phyloP scores from a whole-genome alignment of 805 yeast genomes.

The Candida vaughaniae region DNA sequence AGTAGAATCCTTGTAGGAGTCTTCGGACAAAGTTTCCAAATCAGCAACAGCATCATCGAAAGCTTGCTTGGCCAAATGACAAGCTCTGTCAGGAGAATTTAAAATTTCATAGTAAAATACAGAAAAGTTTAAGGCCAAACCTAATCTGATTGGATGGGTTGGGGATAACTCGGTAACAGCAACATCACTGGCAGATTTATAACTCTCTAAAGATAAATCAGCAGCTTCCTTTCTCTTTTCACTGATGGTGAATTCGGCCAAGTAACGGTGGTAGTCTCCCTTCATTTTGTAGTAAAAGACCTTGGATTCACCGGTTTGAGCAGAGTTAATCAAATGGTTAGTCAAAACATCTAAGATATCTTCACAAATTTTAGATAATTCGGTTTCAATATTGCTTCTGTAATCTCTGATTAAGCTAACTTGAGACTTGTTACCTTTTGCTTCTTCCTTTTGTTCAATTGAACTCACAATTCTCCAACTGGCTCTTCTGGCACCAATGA shows the following conservation, averaged over 20 bases:
- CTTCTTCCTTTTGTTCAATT: constrained; percentile 96
- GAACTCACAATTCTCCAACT: constrained; percentile 99
- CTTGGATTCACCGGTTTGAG: constrained; percentile 95
- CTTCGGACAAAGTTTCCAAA: constrained; percentile 95
- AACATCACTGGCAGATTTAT: constrained; percentile 93
- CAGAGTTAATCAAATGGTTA: constrained; percentile 87
- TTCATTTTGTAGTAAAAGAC: constrained; percentile 99
- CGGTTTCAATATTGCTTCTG: constrained; percentile 91
- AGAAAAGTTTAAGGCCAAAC: constrained; percentile 95
- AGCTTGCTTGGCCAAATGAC: constrained; percentile 98
- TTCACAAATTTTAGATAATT: constrained; percentile 89
- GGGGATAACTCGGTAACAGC: constrained; percentile 97
- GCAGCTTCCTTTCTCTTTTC: constrained; percentile 94
- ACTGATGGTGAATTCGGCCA: constrained; percentile 92
- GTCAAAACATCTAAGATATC: constrained; percentile 87
- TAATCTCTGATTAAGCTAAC: constrained; percentile 87
- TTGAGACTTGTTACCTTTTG: constrained; percentile 91
- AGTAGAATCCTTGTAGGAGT: constrained; percentile 97
- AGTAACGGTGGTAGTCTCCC: constrained; percentile 99
- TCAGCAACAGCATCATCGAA: constrained; percentile 99
- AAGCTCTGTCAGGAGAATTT: constrained; percentile 98
- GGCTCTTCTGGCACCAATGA: constrained; percentile 98
- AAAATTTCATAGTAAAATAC: constrained; percentile 98
- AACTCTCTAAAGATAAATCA: constrained; percentile 87
- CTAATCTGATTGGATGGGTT: constrained; percentile 97